Base-by-base conservation (phyloP, 768 basidiomycete species). In the Tephrocybe sp. region DNA sequence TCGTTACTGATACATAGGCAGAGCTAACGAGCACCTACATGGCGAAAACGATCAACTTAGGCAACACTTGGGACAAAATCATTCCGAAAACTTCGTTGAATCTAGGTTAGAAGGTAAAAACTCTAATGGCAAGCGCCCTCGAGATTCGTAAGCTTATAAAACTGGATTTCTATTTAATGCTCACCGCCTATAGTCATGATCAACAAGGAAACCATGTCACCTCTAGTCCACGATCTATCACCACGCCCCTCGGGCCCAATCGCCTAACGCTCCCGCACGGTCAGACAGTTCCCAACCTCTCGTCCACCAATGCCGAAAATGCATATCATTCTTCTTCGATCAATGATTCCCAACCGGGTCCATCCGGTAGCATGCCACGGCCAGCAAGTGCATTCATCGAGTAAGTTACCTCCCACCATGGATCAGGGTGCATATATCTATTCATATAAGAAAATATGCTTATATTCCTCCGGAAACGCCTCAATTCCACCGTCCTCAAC, bases 201-300 rank as follows among this genome's bases (percentile, higher is more conserved):
- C 45, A 52, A 19, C 63, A 53, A 36, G 53, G 48, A 31, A 52
- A 65, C 59, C 64, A 67, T 11, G 63, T 56, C 51, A 65, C 54
- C 39, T 87, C 87, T 1, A 89, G 87, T 58, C 84, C 87, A 26
- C 79, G 77, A 49, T 81, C 83, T 27, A 67, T 73, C 16, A 56
- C 64, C 3, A 81, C 80, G 1, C 83, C 85, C 15, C 49, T 79
- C 9, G 84, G 75, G 16, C 86, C 86, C 21, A 69, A 78, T 56
- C 70, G 89, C 62, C 72, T 91, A 28, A 91, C 88, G 2, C 71
- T 89, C 18, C 84, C 83, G 15, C 79, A 73, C 11, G 75, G 77
- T 35, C 86, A 85, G 57, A 77, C 77, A 27, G 70, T 73, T 35
- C 78, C 82, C 7, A 71, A 66, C 27, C 60, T 77, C 21, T 67